Evolutionary conservation across 345 rosid genomes (phyloP).

Genomic region (Angophora floribunda): DNA sequence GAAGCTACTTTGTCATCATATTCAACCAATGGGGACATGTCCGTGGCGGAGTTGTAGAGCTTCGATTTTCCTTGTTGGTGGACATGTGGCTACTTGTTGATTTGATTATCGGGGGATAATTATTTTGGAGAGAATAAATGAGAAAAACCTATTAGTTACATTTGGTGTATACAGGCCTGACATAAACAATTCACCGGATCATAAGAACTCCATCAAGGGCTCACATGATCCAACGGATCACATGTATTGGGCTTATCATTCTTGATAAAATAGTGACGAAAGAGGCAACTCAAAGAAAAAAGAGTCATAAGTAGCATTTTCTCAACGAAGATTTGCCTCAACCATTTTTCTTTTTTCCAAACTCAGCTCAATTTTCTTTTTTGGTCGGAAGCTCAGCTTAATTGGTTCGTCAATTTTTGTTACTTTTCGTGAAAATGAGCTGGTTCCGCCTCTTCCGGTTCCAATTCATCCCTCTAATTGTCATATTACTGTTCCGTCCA

Average conservation of each 20-base stretch:
- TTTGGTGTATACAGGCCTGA: not conserved
- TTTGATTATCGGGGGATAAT: not conserved
- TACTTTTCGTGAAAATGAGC: not conserved
- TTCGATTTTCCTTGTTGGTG: not conserved
- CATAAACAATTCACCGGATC: not conserved
- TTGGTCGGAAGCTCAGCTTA: not conserved
- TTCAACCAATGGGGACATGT: not conserved
- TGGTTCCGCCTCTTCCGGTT: not conserved
- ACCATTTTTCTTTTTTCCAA: not conserved
- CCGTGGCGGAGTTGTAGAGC: not conserved
- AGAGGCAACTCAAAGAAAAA: not conserved
- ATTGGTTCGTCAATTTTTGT: not conserved
- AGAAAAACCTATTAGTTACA: not conserved
- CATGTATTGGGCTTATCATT: not conserved
- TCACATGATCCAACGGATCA: not conserved
- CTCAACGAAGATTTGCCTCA: not conserved
- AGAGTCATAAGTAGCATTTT: not conserved
- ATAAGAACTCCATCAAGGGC: fast-evolving
- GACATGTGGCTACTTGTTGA: not conserved
- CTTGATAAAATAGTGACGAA: not conserved
- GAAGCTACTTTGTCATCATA: not conserved
- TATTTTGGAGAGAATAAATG: not conserved
- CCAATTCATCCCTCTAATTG: not conserved
- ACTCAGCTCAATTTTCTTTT: not conserved
- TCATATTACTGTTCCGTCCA: not conserved